Base-by-base conservation (phyloP, 2,329 filamentous ascomycete species). In the Aspergillus sp. region DNA sequence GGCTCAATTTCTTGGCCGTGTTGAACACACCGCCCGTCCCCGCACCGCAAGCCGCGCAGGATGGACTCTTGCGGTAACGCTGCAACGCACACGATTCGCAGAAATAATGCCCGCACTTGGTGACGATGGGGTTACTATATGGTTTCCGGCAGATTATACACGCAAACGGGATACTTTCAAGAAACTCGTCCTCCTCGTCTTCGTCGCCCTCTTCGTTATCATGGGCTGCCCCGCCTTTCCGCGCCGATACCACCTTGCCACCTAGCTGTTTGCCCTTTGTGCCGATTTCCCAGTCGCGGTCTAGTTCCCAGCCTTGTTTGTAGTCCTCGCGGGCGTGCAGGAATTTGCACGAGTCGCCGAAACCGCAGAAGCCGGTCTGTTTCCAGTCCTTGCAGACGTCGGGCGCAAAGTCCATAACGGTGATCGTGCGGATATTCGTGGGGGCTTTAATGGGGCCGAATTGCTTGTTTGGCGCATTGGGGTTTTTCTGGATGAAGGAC, bases 381-480 rank as follows among this genome's bases (percentile, higher is more conserved):
- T 91, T 91, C 69, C 88, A 93, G 64, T 97, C 93, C 67, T 97
- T 97, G 71, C 93, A 98, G 0, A 95, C 87, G 56, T 97, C 91
- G 0, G 91, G 89, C 0, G 87, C 85, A 64, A 88, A 97, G 64
- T 98, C 93, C 27, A 83, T 95, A 5, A 91, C 80, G 0, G 90
- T 97, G 54, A 95, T 85, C 2, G 87, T 95, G 45, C 93, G 83
- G 48, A 98, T 84, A 60, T 97, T 97, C 1, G 88, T 87, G 0
- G 91, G 80, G 1, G 68, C 86, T 68, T 95, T 95, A 52, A 94
- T 79, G 0, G 93, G 93, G 0, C 93, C 93, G 25, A 95, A 85
- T 32, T 80, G 77, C 53, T 83, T 79, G 23, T 71, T 73, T 2
- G 83, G 81, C 6, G 86, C 84, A 63, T 94, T 79, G 15, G 87